Conservation (phyloP, 1,284 basidiomycete genomes). For the Austropuccinia psidii region DNA sequence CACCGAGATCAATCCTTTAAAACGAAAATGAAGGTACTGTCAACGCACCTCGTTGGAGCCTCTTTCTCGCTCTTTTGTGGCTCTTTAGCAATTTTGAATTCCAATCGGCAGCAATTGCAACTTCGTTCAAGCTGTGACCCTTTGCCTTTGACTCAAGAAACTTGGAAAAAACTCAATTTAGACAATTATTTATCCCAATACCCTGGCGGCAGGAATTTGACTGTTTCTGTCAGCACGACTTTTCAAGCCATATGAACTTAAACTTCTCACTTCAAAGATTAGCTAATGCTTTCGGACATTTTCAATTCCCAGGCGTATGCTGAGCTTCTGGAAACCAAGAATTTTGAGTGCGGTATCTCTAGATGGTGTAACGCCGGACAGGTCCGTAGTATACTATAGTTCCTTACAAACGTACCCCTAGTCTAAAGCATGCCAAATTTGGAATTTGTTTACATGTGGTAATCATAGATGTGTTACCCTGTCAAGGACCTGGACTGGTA, state of each 20-base stretch:
- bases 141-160: constrained; percentile 25
- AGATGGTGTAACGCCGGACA: constrained; percentile 34
- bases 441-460: too few species aligned
- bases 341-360: constrained; percentile 26
- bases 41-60: too few species aligned
- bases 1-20: too few species aligned
- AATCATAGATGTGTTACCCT: constrained; percentile 22
- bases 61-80: too few species aligned
- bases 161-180: constrained; percentile 20
- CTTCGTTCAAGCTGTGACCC: constrained; percentile 26
- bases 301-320: constrained; percentile 9
- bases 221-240: background rate
- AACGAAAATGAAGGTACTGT: too few species aligned
- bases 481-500: constrained; percentile 28
- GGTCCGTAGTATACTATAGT: background rate
- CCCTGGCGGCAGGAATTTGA: constrained; percentile 26
- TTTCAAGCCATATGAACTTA: background rate
- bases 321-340: background rate
- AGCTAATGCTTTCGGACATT: background rate
- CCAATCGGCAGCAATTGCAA: constrained; percentile 3
- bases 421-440: too few species aligned
- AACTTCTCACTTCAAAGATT: background rate
- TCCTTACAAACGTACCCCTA: too few species aligned
- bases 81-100: background rate
- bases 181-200: constrained; percentile 18